Base-by-base conservation (phyloP, 495 filamentous ascomycete genomes). In the Tuber aestivum region DNA sequence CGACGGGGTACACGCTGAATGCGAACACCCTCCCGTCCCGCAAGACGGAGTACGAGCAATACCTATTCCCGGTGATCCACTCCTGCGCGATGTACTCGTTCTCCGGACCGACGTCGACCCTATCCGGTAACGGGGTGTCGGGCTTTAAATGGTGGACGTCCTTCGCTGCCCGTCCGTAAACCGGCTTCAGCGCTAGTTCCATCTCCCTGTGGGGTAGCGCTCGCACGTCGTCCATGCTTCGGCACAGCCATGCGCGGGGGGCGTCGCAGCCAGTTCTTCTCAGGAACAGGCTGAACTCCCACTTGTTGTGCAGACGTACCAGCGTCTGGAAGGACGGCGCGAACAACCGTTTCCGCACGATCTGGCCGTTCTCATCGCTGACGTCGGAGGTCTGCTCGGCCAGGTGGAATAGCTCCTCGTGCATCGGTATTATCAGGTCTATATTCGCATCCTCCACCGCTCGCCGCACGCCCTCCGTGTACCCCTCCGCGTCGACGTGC, bases 341-440 rank as follows among this genome's bases (percentile, higher is more conserved):
- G 23, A 84, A 71, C 8, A 84, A 68, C 32, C 76, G 70, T 18
- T 35, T 35, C 10, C n/a, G 21, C 3, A 73, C 41, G 27, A 83
- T 81, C 32, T 71, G 70, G 23, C 42, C 21, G 4, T 18, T 18
- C 27, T 6, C 8, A 6, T 35, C 27, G 14, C 10, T 35, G 27
- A 20, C 3, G 3, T 18, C n/a, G 23, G 80, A 74, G 7, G 41
- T 61, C 42, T 45, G 75, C 61, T 81, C 74, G 0, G 82, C 75
- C n/a, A 84, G 81, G 61, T 79, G 79, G 76, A 84, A 83, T n/a
- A 82, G 75, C 68, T 84, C 83, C 27, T 84, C 83, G 72, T 84
- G 83, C 50, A 84, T 74, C 1, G 82, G 83, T 38, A 84, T 80
- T 21, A 84, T 76, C 18, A 84, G 44, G 73, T 84, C 82, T 50